These are phyloP conservation scores for Verticillium zaregamsianum DNA, from an alignment of 2,329 filamentous ascomycete genomes.

Conservation along the genomic window DNA sequence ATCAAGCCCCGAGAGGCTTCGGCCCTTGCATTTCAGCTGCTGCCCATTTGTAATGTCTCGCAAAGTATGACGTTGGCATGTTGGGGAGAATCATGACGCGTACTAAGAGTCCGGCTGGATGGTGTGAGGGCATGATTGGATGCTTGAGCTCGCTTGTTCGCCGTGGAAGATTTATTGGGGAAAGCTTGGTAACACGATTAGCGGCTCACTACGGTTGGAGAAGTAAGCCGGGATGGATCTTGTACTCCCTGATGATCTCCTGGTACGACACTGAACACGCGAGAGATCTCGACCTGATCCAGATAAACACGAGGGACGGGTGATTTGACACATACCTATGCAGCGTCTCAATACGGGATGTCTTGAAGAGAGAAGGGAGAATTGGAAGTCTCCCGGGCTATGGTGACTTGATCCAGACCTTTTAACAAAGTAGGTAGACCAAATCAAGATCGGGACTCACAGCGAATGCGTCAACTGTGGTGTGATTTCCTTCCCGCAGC, in stretches of 20 bases:
- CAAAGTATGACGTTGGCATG: neutral
- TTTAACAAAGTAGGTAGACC: too few species aligned
- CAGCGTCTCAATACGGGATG: too few species aligned
- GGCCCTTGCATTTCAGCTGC: neutral
- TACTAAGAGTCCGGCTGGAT: neutral
- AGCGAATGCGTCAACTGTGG: too few species aligned
- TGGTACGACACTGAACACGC: neutral
- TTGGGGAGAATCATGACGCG: neutral
- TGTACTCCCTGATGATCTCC: neutral
- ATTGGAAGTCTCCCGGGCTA: too few species aligned
- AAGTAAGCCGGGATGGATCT: neutral
- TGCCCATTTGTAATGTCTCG: neutral
- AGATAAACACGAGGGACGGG: too few species aligned
- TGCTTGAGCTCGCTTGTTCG: neutral
- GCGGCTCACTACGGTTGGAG: neutral
- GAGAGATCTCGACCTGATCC: neutral
- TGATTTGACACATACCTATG: too few species aligned
- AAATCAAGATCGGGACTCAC: too few species aligned
- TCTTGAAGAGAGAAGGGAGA: too few species aligned
- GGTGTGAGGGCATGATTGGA: neutral
- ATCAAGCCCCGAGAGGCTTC: neutral
- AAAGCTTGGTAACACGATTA: neutral
- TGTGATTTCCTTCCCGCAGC: too few species aligned
- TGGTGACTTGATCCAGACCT: too few species aligned
- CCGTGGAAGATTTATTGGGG: neutral